A percentile compares a stretch with the other conserved stretches of the same genome.
These are phyloP conservation scores for Hyaloscypha bicolor DNA, from an alignment of 495 filamentous ascomycete genomes.

Conservation along the genomic window DNA sequence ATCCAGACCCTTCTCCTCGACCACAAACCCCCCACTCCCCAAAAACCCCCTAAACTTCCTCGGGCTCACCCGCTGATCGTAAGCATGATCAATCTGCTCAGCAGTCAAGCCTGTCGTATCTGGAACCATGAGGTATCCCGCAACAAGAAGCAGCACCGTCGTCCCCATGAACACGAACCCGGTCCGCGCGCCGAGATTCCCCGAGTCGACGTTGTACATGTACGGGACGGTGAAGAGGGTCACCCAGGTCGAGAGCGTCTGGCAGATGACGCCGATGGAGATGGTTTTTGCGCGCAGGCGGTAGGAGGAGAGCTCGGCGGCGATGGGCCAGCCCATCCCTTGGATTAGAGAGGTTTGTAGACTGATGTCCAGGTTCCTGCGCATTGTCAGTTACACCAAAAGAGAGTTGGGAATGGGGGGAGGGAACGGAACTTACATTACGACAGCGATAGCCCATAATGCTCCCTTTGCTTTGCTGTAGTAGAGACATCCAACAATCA, in stretches of 20 bases:
- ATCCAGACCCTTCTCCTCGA: not conserved
- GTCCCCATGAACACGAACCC: slow-evolving; percentile 60
- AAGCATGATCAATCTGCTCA: slow-evolving; percentile 71
- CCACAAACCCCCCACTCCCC: slow-evolving; percentile 37
- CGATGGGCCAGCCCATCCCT: slow-evolving; percentile 19
- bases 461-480: slow-evolving; percentile 34
- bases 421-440: slow-evolving; percentile 25
- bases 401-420: not conserved
- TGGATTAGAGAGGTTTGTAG: slow-evolving; percentile 18
- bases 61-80: slow-evolving; percentile 62
- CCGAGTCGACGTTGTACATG: slow-evolving; percentile 59
- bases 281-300: slow-evolving; percentile 24
- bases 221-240: slow-evolving; percentile 56
- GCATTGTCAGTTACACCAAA: not conserved
- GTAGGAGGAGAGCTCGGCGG: slow-evolving; percentile 23
- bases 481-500: slow-evolving; percentile 21
- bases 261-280: slow-evolving; percentile 17
- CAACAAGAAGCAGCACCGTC: slow-evolving; percentile 45
- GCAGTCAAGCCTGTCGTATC: slow-evolving; percentile 70
- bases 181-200: slow-evolving; percentile 49
- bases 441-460: slow-evolving; percentile 34
- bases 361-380: slow-evolving; percentile 22
- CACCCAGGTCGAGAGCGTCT: slow-evolving; percentile 51
- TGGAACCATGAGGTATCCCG: slow-evolving; percentile 61
- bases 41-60: slow-evolving; percentile 64